Base-by-base conservation (phyloP, 129 eudicot species). In the Flaveria trinervia region DNA sequence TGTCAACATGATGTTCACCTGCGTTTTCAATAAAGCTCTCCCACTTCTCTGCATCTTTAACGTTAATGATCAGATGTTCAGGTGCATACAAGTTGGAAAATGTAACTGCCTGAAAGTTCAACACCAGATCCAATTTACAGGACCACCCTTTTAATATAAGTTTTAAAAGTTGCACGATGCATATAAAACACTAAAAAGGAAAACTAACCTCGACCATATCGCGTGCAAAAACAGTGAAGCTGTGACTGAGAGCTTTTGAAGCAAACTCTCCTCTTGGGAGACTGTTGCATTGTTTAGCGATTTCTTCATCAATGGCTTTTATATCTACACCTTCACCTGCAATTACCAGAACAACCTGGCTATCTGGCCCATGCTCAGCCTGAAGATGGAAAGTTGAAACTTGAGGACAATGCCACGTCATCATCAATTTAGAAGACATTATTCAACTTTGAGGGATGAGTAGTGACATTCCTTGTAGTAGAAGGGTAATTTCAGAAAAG, bases 331-430 rank as follows among this genome's bases (percentile, higher is more conserved):
- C 92, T n/a, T 95, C 99, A 68, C 97, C 97, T 68, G 96, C 95
- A 77, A 95, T 76, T 62, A 95, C 99, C 46, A 95, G 85, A 82
- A 92, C 99, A 68, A 95, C 99, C 80, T 95, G 99, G 84, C 99
- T 95, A 79, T 95, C 99, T 25, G 99, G 97, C 49, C 99, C 99
- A 84, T 95, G 99, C 90, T 95, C 99, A 9, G 99, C 99, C 99
- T 95, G 84, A 88, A 83, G 76, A 78, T 18, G 41, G 75, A 85
- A 44, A 54, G 56, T 11, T 61, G 48, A 20, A 14, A 64, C 26
- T 51, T 86, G 52, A 74, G 73, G 68, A 57, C 33, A 65, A 78
- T 36, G 17, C 45, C 55, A 75, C 44, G 25, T 43, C 28, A 66
- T 66, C 15, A 41, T 41, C 4, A 67, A 17, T 41, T 41, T 41